Conservation (phyloP, 2,329 filamentous ascomycete species). For the Aciculosporium take region DNA sequence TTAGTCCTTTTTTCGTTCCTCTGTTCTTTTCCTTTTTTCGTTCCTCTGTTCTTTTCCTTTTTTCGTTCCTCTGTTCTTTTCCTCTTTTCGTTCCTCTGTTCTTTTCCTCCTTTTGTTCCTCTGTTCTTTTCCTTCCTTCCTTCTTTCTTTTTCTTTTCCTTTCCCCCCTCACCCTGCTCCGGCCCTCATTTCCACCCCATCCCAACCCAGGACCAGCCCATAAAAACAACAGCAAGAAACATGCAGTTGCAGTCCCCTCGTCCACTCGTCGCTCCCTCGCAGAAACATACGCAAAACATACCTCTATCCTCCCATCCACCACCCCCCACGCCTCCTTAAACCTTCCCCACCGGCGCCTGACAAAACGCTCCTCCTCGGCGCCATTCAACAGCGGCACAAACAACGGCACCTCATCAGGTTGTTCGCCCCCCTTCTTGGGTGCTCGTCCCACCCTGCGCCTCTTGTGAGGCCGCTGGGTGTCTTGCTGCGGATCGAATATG, state of each 20-base stretch:
- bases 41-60: too few species aligned
- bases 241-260: neutral
- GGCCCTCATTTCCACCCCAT: too few species aligned
- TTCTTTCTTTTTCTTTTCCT: too few species aligned
- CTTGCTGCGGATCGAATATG: conserved; percentile 28
- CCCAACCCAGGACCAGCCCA: neutral
- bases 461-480: conserved; percentile 34
- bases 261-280: too few species aligned
- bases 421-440: conserved; percentile 9
- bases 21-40: too few species aligned
- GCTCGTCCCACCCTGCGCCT: conserved; percentile 38
- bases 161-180: too few species aligned
- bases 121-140: too few species aligned
- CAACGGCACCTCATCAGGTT: conserved; percentile 10
- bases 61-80: too few species aligned
- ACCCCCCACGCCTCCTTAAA: conserved; percentile 51
- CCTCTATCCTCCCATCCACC: conserved; percentile 49
- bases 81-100: too few species aligned
- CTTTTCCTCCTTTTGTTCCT: too few species aligned
- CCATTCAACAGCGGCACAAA: conserved; percentile 43
- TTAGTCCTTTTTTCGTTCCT: too few species aligned
- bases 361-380: conserved; percentile 33
- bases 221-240: neutral
- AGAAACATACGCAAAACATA: conserved; percentile 7
- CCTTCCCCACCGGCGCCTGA: conserved; percentile 39